Percentiles rank a stretch among this genome's conserved stretches.
Evolutionary conservation across 2,329 filamentous ascomycete species (phyloP).

Genomic region (Alternaria tenuissima): DNA sequence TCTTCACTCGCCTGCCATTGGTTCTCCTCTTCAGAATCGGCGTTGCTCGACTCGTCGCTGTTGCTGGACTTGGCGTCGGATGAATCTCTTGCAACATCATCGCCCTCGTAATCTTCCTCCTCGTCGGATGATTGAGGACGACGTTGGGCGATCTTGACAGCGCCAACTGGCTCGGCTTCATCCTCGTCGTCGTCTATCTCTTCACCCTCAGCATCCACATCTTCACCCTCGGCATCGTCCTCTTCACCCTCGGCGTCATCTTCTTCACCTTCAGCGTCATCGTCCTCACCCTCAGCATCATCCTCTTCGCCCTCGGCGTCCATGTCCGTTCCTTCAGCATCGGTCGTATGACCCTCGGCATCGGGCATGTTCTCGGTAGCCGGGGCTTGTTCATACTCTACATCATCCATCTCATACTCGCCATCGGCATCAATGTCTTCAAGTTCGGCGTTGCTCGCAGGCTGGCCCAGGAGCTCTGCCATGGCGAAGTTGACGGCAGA

Average conservation of each 20-base stretch:
- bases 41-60: slow-evolving; percentile 51
- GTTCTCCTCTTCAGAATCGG: slow-evolving; percentile 65
- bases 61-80: slow-evolving; percentile 49
- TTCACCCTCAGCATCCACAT: slow-evolving; percentile 54
- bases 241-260: slow-evolving; percentile 54
- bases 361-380: slow-evolving; percentile 28
- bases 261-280: slow-evolving; percentile 59
- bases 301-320: slow-evolving; percentile 60
- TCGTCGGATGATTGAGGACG: slow-evolving; percentile 47
- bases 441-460: slow-evolving; percentile 39
- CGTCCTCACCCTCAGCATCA: slow-evolving; percentile 51
- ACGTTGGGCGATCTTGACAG: slow-evolving; percentile 52
- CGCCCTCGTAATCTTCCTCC: slow-evolving; percentile 51
- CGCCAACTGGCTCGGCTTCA: slow-evolving; percentile 55
- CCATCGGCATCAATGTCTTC: slow-evolving; percentile 51
- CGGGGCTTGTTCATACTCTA: slow-evolving; percentile 38
- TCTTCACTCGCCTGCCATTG: slow-evolving; percentile 64
- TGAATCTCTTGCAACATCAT: slow-evolving; percentile 50
- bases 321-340: slow-evolving; percentile 54
- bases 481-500: slow-evolving; percentile 53
- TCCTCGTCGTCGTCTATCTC: slow-evolving; percentile 63
- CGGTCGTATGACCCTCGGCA: slow-evolving; percentile 45
- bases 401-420: slow-evolving; percentile 51
- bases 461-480: slow-evolving; percentile 52
- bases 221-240: slow-evolving; percentile 43